A percentile compares a stretch with the other conserved stretches of the same genome.
Evolutionary conservation across 768 basidiomycete species (phyloP).

Genomic region (Tricholoma hemisulphureum): DNA sequence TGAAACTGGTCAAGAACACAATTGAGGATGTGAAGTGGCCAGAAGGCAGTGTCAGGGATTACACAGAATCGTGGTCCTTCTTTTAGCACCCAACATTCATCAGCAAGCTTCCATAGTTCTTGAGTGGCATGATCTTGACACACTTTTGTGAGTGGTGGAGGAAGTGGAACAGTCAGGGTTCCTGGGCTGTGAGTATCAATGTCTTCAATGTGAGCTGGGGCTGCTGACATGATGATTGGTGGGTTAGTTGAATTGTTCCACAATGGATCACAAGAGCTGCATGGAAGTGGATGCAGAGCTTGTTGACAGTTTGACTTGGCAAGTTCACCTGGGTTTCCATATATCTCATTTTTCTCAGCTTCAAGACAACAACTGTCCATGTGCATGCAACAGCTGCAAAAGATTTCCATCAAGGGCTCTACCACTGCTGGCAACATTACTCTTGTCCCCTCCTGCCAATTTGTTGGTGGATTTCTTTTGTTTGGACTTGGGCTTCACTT

Average conservation of each 20-base stretch:
- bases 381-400: background rate
- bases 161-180: background rate
- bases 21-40: background rate
- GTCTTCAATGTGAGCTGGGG: background rate
- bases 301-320: background rate
- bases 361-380: slow-evolving; percentile 3
- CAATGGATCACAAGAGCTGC: slow-evolving; percentile 6
- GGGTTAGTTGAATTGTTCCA: background rate
- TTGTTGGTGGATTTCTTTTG: background rate
- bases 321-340: slow-evolving; percentile 2
- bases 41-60: slow-evolving; percentile 1
- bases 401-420: background rate
- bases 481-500: background rate
- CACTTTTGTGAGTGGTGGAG: background rate
- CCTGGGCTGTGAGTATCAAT: background rate
- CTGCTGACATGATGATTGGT: slow-evolving; percentile 1
- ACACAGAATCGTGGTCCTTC: background rate
- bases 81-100: background rate
- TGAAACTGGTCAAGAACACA: slow-evolving; percentile 6
- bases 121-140: background rate
- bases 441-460: background rate
- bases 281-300: background rate
- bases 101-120: slow-evolving; percentile 1
- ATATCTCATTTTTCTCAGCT: background rate
- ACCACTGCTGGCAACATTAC: background rate